Base-by-base conservation (phyloP, 345 rosid species). In the Populus tremula region DNA sequence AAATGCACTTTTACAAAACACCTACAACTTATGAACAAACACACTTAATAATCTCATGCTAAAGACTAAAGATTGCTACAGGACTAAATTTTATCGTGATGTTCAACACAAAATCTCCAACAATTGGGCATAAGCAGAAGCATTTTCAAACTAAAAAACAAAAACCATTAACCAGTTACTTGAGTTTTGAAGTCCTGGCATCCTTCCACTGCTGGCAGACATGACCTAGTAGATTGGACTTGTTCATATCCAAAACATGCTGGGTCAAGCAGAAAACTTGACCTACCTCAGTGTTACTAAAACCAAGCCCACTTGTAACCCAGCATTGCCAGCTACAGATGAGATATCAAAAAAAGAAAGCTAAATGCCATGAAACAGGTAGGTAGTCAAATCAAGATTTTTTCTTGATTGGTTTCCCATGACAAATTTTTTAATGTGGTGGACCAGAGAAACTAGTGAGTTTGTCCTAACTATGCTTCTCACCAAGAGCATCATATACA, bases 341-440 rank as follows among this genome's bases (percentile, higher is more conserved):
- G 27, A 1, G 6, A 54, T 20, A 7, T 50, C 59, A 4, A 35
- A 49, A 53, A 61, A 18, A 0, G 31, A 36, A 53, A 8, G 56
- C 53, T 14, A 67, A 21, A 72, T 53, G 76, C 66, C 63, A 14
- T 23, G 31, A n/a, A 33, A 63, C 11, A 27, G 49, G 31, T 77
- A n/a, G 74, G 20, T 25, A 20, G 79, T 76, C 85, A 67, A 79
- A 71, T 82, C 78, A 62, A 69, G 1, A 43, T 41, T 75, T 43
- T 68, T 72, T 71, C 8, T 8, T 11, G 5, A 45, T 67, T 4
- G 25, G 9, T 8, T 59, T 43, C 35, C 2, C 21, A 6, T 23
- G 72, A 75, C 73, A 71, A 75, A 76, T 20, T 12, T 33, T 43
- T 68, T 67, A 74, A 67, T 54, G 49, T 27, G 23, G 76, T 47